Percentiles rank a stretch among this genome's conserved stretches.
These are phyloP conservation scores for Penicillium herquei DNA, from an alignment of 495 filamentous ascomycete species.

Conservation along the genomic window DNA sequence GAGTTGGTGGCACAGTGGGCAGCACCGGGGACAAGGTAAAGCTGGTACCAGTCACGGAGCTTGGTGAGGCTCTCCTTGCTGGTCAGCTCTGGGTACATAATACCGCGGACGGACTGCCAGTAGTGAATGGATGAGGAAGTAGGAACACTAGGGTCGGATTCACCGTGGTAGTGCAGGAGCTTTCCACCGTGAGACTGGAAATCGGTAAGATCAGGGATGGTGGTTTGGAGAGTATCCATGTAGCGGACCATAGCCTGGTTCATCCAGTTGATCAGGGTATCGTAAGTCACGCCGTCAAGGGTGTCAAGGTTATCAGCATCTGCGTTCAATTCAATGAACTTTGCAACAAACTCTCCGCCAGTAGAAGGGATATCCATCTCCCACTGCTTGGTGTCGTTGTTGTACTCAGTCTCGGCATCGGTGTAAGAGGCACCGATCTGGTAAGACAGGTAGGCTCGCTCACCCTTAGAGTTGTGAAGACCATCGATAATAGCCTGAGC, in stretches of 20 bases:
- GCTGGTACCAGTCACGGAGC: slow-evolving; percentile 45
- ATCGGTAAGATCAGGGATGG: slow-evolving; percentile 42
- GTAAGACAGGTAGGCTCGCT: slow-evolving; percentile 34
- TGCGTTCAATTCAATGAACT: slow-evolving; percentile 2
- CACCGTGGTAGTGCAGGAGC: slow-evolving; percentile 48
- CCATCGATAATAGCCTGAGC: slow-evolving; percentile 31
- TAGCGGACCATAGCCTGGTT: slow-evolving; percentile 7
- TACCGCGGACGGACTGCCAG: slow-evolving; percentile 43
- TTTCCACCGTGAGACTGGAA: slow-evolving; percentile 48
- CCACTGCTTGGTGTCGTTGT: slow-evolving; percentile 31
- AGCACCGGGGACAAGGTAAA: slow-evolving; percentile 49
- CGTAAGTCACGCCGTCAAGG: slow-evolving; percentile 36
- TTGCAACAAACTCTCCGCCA: background rate
- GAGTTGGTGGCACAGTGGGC: slow-evolving; percentile 41
- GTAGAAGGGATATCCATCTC: slow-evolving; percentile 20
- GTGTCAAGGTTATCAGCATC: slow-evolving; percentile 18
- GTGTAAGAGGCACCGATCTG: slow-evolving; percentile 24
- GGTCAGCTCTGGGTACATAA: slow-evolving; percentile 42
- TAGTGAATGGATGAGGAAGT: slow-evolving; percentile 45
- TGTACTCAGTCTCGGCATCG: slow-evolving; percentile 24
- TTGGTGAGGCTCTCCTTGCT: slow-evolving; percentile 30
- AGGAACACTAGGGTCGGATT: slow-evolving; percentile 44
- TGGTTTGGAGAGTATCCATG: slow-evolving; percentile 22
- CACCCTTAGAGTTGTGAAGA: slow-evolving; percentile 25
- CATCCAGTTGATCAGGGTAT: slow-evolving; percentile 49